Evolutionary conservation across 805 yeast genomes (phyloP), one percentile per base, ranked within the genome.

Genomic region (Metahyphopichia silvanorum): DNA sequence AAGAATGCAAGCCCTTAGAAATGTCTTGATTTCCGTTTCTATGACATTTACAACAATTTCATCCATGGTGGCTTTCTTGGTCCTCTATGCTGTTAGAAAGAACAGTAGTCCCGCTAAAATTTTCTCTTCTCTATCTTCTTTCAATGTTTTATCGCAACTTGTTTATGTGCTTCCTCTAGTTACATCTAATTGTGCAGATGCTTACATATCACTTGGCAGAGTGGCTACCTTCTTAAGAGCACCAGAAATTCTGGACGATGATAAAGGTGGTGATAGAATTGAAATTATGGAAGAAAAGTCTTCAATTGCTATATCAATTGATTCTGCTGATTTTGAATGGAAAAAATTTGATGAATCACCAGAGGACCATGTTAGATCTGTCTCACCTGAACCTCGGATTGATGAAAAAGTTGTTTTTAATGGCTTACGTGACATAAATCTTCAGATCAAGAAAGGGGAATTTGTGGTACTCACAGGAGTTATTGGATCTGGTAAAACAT

Each of bases 401-500:
- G 12, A 4, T 16, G 20, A 25, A 5, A 21, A 11, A 7, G 29
- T 3, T 26, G 29, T 16, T 4, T 49, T 51, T 29, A 27, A 38
- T 7, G 51, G 70, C 80, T 49, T 47, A 75, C 37, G 45, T 29
- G 42, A 80, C 45, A 53, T 86, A 37, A 66, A 77, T 40, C 51
- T 85, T 14, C 52, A 55, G 1, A 62, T 86, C 27, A 54, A 61
- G 25, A 71, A 71, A 35, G 84, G 85, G 12, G 94, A 86, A 47
- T 74, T 87, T 29, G 60, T 86, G 9, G 81, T 82, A 38, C 69
- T 85, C 17, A 81, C 88, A 1, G 95, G 95, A 10, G 59, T 81
- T 1, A 82, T 86, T 46, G 95, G 95, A 2, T 71, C 86, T 4
- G 95, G 95, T 35, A 86, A 86, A 50, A 67, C 88, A 0, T 81